These are phyloP conservation scores for Manihot esculenta DNA, from an alignment of 441 rosid species.

Conservation along the genomic window DNA sequence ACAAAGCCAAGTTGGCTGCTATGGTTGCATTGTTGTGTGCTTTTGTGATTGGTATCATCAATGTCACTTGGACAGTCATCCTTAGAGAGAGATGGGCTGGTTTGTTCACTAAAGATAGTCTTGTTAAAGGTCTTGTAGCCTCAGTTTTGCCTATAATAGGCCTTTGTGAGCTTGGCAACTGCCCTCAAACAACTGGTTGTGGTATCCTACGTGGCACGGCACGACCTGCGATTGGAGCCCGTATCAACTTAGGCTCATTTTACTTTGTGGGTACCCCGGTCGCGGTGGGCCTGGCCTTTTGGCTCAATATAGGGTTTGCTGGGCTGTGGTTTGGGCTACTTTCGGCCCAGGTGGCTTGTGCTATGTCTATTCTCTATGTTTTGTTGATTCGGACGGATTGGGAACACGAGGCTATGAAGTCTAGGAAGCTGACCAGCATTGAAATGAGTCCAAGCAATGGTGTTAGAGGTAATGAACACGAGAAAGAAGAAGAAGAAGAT, in stretches of 20 bases:
- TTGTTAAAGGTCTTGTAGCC: constrained; percentile 62
- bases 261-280: constrained; percentile 94
- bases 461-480: constrained; percentile 21
- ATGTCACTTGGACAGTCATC: constrained; percentile 73
- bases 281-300: constrained; percentile 81
- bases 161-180: constrained; percentile 88
- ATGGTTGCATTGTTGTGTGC: constrained; percentile 87
- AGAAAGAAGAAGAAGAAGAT: constrained; percentile 3
- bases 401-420: constrained; percentile 77
- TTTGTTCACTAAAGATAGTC: constrained; percentile 61
- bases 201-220: constrained; percentile 91
- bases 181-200: constrained; percentile 96
- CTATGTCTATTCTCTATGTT: constrained; percentile 55
- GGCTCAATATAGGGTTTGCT: constrained; percentile 66
- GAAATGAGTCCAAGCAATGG: constrained; percentile 41
- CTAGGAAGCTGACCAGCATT: constrained; percentile 52
- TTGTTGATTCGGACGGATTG: constrained; percentile 70
- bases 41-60: constrained; percentile 68
- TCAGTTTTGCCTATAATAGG: constrained; percentile 87
- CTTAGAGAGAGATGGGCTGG: constrained; percentile 74
- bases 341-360: constrained; percentile 89
- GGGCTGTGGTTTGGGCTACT: constrained; percentile 91
- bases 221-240: constrained; percentile 74
- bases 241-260: constrained; percentile 74
- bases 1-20: constrained; percentile 79